Conservation (phyloP, 768 basidiomycete genomes). For the Auriculariales sp. region DNA sequence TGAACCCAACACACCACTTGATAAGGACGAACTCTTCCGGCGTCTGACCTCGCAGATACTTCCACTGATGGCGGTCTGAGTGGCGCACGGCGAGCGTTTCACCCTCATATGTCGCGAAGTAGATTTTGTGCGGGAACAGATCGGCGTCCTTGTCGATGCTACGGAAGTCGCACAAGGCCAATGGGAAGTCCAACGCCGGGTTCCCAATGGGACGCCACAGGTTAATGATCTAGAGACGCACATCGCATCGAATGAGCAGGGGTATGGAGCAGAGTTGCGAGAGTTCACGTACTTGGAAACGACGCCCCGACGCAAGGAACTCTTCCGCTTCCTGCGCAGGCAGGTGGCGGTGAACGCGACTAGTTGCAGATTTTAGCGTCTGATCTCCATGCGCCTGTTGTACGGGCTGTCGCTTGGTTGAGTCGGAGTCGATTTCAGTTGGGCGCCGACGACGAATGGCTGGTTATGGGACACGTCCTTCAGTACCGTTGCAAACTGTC, state of each 20-base stretch:
- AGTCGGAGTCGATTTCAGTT: slow-evolving; percentile 19
- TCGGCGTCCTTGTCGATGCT: slow-evolving; percentile 28
- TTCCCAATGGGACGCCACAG: slow-evolving; percentile 42
- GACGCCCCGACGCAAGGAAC: slow-evolving; percentile 27
- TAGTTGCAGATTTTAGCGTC: slow-evolving; percentile 26
- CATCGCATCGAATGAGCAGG: slow-evolving; percentile 11
- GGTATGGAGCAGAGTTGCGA: not conserved
- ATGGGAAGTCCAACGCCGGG: slow-evolving; percentile 34
- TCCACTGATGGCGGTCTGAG: slow-evolving; percentile 36
- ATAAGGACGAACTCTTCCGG: slow-evolving; percentile 36
- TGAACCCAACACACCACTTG: slow-evolving; percentile 28
- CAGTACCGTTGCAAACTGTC: no score
- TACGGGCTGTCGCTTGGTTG: slow-evolving; percentile 28
- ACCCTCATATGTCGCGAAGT: slow-evolving; percentile 36
- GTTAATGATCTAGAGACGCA: slow-evolving; percentile 47
- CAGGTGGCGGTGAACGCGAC: slow-evolving; percentile 36
- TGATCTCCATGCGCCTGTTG: slow-evolving; percentile 36
- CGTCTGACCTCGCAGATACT: slow-evolving; percentile 30
- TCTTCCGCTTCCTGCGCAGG: slow-evolving; percentile 29
- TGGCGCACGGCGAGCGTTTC: slow-evolving; percentile 34
- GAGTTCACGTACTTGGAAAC: slow-evolving; percentile 6
- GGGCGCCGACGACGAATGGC: slow-evolving; percentile 33
- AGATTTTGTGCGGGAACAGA: slow-evolving; percentile 27
- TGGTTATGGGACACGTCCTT: no score
- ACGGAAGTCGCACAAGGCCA: slow-evolving; percentile 36